phyloP scores from a whole-genome alignment of 1,284 basidiomycete genomes.

The Naganishia sp. region DNA sequence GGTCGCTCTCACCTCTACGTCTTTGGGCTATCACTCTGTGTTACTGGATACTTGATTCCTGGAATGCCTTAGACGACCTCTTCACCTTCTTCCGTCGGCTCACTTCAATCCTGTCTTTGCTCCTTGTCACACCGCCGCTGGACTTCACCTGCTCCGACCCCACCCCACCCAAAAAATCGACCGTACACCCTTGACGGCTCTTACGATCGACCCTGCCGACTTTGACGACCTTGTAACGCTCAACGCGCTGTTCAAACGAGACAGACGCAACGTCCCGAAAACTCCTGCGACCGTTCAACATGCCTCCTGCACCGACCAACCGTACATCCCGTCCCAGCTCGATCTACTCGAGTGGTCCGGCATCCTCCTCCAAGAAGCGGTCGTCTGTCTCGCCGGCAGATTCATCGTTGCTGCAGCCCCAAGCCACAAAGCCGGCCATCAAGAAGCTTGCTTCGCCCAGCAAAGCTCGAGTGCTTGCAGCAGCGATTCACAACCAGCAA shows the following conservation, averaged over 20 bases:
- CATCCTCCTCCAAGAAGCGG: conserved; percentile 44
- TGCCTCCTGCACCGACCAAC: conserved; percentile 47
- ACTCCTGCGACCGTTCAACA: conserved; percentile 33
- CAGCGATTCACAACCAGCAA: conserved; percentile 16
- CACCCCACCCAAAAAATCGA: conserved; percentile 17
- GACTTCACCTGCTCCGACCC: background rate
- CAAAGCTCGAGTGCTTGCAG: conserved; percentile 24
- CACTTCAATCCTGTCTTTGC: conserved; percentile 26
- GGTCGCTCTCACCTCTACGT: conserved; percentile 10
- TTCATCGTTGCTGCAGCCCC: conserved; percentile 12
- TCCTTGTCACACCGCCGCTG: conserved; percentile 21
- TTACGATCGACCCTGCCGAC: conserved; percentile 15
- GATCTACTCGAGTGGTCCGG: conserved; percentile 39
- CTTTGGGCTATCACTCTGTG: conserved; percentile 1
- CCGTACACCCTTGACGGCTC: conserved; percentile 26
- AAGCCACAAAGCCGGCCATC: background rate
- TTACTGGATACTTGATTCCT: conserved; percentile 10
- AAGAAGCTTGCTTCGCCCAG: conserved; percentile 27
- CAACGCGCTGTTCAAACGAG: background rate
- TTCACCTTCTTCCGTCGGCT: conserved; percentile 16
- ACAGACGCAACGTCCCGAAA: conserved; percentile 15
- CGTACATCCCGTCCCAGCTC: conserved; percentile 45
- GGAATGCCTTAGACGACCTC: conserved; percentile 24
- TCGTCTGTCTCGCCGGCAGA: conserved; percentile 35
- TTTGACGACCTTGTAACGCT: conserved; percentile 12